phyloP scores from a whole-genome alignment of 768 basidiomycete species.

The Mycena galericulata region DNA sequence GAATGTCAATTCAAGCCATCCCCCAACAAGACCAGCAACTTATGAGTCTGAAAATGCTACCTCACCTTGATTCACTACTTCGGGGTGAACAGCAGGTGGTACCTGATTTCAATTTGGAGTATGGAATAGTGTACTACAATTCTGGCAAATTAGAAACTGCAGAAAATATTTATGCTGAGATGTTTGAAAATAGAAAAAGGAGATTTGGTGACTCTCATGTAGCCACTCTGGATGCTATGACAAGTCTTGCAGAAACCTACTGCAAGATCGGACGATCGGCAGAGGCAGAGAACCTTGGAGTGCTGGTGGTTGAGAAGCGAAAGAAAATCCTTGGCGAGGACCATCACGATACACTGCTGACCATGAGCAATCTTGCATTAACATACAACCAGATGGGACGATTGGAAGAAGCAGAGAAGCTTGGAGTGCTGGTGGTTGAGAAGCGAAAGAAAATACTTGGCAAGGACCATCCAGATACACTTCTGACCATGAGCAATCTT shows the following conservation, averaged over 20 bases:
- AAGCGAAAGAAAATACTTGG: not conserved
- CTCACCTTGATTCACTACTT: no score
- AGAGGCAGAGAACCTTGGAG: not conserved
- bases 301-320: not conserved
- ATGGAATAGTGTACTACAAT: not conserved
- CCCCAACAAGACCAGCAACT: no score
- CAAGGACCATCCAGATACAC: not conserved
- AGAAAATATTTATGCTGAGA: not conserved
- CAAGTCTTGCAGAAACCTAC: not conserved
- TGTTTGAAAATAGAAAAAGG: not conserved
- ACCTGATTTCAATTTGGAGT: no score
- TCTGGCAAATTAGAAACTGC: not conserved
- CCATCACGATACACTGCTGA: conserved; percentile 1
- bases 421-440: not conserved
- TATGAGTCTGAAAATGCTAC: no score
- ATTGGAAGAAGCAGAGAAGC: not conserved
- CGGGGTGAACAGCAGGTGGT: no score
- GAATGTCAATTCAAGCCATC: no score
- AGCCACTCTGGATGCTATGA: conserved; percentile 2
- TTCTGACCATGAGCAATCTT: not conserved
- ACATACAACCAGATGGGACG: not conserved
- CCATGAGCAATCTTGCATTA: not conserved
- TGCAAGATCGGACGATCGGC: not conserved
- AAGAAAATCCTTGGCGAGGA: not conserved
- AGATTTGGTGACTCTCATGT: not conserved